Conservation (phyloP, 2,329 filamentous ascomycete genomes). For the Plectosphaerella cucumerina region DNA sequence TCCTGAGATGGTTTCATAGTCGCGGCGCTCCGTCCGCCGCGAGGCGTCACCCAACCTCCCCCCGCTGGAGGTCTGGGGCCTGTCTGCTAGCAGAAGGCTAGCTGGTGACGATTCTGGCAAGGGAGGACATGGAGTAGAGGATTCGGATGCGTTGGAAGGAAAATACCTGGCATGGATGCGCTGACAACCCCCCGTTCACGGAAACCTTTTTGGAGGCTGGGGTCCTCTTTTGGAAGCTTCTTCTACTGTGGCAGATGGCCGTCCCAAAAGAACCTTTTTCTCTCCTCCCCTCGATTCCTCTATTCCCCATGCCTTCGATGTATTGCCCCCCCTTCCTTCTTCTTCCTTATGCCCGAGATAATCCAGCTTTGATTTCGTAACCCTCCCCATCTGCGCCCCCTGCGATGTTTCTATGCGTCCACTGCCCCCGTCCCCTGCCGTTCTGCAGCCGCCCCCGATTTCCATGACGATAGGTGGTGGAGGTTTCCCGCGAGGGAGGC, state of each 20-base stretch:
- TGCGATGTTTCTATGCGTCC: too few species aligned
- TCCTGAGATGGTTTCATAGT: constrained; percentile 23
- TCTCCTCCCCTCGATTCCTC: constrained; percentile 6
- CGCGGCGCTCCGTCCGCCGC: not conserved
- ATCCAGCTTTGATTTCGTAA: constrained; percentile 6
- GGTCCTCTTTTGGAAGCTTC: constrained; percentile 4
- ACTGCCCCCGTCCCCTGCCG: too few species aligned
- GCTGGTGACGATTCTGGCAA: constrained; percentile 27
- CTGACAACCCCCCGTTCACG: constrained; percentile 6
- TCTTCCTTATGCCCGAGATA: not conserved
- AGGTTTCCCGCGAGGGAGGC: too few species aligned
- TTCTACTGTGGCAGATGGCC: constrained; percentile 8
- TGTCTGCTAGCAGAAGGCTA: constrained; percentile 21
- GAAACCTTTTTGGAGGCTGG: constrained; percentile 1
- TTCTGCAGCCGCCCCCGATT: too few species aligned
- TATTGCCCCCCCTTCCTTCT: constrained; percentile 8
- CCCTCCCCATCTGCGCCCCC: not conserved
- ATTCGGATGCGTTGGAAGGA: constrained; percentile 31
- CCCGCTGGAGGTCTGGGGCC: not conserved
- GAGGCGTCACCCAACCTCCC: too few species aligned
- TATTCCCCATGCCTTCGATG: constrained; percentile 6
- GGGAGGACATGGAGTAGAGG: constrained; percentile 26
- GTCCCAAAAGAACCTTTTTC: constrained; percentile 3
- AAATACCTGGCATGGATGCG: constrained; percentile 32
- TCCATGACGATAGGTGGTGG: too few species aligned